Evolutionary conservation across 768 basidiomycete genomes (phyloP), one percentile per base, ranked within the genome.

Genomic region (Phallus indusiatus): DNA sequence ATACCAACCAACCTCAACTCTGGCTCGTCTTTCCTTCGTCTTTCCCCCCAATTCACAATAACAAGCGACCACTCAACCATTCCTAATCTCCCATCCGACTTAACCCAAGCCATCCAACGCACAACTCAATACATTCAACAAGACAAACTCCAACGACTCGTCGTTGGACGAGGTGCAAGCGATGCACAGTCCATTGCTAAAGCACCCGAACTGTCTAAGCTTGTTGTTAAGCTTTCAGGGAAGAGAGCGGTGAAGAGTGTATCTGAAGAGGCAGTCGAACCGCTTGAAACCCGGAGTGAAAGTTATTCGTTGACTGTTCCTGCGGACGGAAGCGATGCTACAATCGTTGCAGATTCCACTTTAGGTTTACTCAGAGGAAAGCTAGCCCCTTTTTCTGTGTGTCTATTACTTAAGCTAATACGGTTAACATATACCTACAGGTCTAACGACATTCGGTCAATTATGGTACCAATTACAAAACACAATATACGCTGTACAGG

Each of bases 371-470:
- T 73, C 1, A 62, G 74, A 53, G 57, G 57, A 50, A 33, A 5
- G 47, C 22, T 2, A 5, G 5, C 8, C 21, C 16, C 22, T 17
- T 51, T 14, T 36, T 50, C 16, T 28, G n/a, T n/a, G n/a, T n/a
- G n/a, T n/a, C n/a, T n/a, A n/a, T n/a, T n/a, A n/a, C n/a, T n/a
- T n/a, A n/a, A n/a, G n/a, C n/a, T n/a, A n/a, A n/a, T n/a, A n/a
- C n/a, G n/a, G n/a, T n/a, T n/a, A n/a, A 53, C 16, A 28, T 55
- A 55, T 37, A 37, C 17, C 8, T 2, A 37, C 35, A 33, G 74
- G 74, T 5, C 59, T 76, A n/a, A 69, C 72, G 9, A 74, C 72
- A 0, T 75, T 76, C 61, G 62, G 67, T n/a, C 73, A 73, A 58
- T 64, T 75, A 1, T 70, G 70, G 53, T 52, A 61, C 47, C 34